Base-by-base conservation (phyloP, 1,284 basidiomycete genomes). In the Athelia psychrophila region DNA sequence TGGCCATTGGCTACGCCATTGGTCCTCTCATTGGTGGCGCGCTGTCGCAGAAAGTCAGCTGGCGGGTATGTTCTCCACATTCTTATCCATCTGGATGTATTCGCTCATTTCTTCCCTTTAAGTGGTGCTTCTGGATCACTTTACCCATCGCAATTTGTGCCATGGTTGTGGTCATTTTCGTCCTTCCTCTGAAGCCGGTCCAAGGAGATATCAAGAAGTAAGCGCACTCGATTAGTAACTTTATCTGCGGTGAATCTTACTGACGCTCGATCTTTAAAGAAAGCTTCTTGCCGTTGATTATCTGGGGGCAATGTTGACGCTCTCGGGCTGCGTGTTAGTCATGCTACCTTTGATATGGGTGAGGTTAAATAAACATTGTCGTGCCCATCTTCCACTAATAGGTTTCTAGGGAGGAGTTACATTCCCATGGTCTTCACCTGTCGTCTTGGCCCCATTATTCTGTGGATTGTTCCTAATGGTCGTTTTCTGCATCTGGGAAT, bases 301-400 rank as follows among this genome's bases (percentile, higher is more conserved):
- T 56, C 56, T 81, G 22, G 88, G 88, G 0, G 74, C 79, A 0
- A 51, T 74, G 1, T 65, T 90, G 18, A 84, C 83, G 0, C 74
- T 90, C 8, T 71, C 71, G 1, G 86, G 79, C n/a, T 83, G 84
- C 32, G 73, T 80, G 4, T 69, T 88, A 5, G 64, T 91, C 19
- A 76, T 89, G 40, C 71, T 91, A 13, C 86, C 86, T 0, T 73
- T 91, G 18, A 88, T 88, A 33, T 91, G 88, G 80, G 88, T 87
- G 64, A 51, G 73, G 9, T 53, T 38, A 18, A n/a, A n/a, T 18
- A 23, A 80, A 16, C 5, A 30, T 30, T 5, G 77, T 84, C 25
- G 23, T 25, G 49, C 38, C 51, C 22, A 49, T 56, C 80, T 79
- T 81, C 79, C 58, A 82, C 84, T 55, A 22, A 46, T 48, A 20